Evolutionary conservation across 352 stramenopile species (phyloP).

Genomic region (Phytophthora kernoviae): DNA sequence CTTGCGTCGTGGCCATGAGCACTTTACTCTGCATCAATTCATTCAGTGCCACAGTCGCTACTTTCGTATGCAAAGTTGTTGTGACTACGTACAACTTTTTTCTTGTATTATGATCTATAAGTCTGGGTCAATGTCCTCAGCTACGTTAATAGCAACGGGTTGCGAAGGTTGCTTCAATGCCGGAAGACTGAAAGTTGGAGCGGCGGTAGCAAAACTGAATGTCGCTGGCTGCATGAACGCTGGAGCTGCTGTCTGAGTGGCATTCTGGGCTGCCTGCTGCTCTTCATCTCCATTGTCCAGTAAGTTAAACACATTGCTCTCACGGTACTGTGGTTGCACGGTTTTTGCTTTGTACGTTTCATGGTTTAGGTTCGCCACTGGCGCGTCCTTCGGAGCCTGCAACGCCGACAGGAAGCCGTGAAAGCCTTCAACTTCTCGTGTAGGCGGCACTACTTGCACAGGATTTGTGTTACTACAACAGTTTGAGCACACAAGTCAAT

Average conservation of each 20-base stretch:
- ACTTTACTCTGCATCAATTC: too few species aligned
- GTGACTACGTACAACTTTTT: too few species aligned
- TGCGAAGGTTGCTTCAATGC: slow-evolving; percentile 27
- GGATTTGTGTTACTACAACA: slow-evolving; percentile 30
- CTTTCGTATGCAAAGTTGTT: too few species aligned
- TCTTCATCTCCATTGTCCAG: slow-evolving; percentile 61
- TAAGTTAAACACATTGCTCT: slow-evolving; percentile 67
- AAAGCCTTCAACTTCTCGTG: slow-evolving; percentile 67
- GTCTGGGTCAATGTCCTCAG: slow-evolving; percentile 59
- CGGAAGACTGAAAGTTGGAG: slow-evolving; percentile 28
- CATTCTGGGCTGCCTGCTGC: slow-evolving; percentile 15
- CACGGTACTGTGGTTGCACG: slow-evolving; percentile 39
- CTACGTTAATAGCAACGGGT: slow-evolving; percentile 3
- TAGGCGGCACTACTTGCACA: slow-evolving; percentile 12
- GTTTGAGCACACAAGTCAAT: not conserved
- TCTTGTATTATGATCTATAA: slow-evolving; percentile 61
- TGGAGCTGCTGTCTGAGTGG: slow-evolving; percentile 14
- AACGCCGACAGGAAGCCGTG: slow-evolving; percentile 70
- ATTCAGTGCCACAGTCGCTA: too few species aligned
- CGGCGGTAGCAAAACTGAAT: slow-evolving; percentile 51
- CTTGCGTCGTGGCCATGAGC: too few species aligned
- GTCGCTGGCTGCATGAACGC: slow-evolving; percentile 72
- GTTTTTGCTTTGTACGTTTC: slow-evolving; percentile 26
- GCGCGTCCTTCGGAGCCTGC: slow-evolving; percentile 50
- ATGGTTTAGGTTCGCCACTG: slow-evolving; percentile 26